Conservation (phyloP, 495 filamentous ascomycete genomes). For the Talaromyces borbonicus region DNA sequence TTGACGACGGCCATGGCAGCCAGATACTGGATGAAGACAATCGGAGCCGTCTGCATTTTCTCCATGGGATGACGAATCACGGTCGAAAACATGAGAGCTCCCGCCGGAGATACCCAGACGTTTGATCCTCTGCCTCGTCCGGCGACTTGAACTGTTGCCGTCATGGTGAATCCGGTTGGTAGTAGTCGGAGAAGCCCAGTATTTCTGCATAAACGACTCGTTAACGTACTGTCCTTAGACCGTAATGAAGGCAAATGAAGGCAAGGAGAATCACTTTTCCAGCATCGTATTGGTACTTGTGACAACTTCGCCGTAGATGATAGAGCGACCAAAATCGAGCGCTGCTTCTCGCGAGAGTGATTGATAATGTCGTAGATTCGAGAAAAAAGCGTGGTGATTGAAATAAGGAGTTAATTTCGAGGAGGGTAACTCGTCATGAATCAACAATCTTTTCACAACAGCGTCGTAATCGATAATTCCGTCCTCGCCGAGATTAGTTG, state of each 20-base stretch:
- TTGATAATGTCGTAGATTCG: slow-evolving; percentile 60
- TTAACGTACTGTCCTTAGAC: too few relatives aligned
- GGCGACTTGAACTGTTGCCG: slow-evolving; percentile 83
- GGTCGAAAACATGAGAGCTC: slow-evolving; percentile 76
- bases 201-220: slow-evolving; percentile 61
- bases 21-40: slow-evolving; percentile 92
- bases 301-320: slow-evolving; percentile 86
- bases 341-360: slow-evolving; percentile 41
- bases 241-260: not conserved
- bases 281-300: slow-evolving; percentile 94
- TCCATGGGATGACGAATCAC: slow-evolving; percentile 71
- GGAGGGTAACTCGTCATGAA: slow-evolving; percentile 58
- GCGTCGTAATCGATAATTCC: too few relatives aligned
- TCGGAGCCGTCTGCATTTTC: slow-evolving; percentile 61
- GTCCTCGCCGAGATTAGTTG: too few relatives aligned
- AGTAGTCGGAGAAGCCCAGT: slow-evolving; percentile 62
- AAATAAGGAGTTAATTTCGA: slow-evolving; percentile 78
- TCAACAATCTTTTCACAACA: slow-evolving; percentile 48
- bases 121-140: slow-evolving; percentile 89
- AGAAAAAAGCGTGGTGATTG: slow-evolving; percentile 72
- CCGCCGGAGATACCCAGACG: slow-evolving; percentile 89
- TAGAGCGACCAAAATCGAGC: slow-evolving; percentile 58
- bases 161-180: slow-evolving; percentile 75
- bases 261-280: slow-evolving; percentile 57
- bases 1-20: slow-evolving; percentile 83